Evolutionary conservation across 176 grass and related monocot species (phyloP), one percentile per base, ranked within the genome.

Genomic region (Tuctoria greenei): DNA sequence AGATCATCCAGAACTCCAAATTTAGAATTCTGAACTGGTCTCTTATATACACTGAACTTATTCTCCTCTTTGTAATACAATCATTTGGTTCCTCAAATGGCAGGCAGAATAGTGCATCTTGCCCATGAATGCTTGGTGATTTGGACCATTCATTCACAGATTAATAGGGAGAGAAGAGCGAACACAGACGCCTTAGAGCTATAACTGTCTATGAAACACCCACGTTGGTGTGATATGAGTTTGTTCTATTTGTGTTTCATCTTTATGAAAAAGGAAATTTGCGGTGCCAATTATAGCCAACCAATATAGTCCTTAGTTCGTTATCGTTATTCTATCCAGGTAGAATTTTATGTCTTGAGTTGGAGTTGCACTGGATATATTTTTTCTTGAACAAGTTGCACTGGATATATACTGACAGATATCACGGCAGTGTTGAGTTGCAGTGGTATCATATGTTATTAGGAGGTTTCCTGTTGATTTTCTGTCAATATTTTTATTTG

Each of bases 1-100:
- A 26, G 71, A 68, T 51, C 69, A 68, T 13, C 51, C 5, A 17
- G 23, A 56, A 9, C 24, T 56, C 21, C 7, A 70, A 71, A 37
- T 71, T 71, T 55, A 23, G 54, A 56, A 70, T 56, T 27, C 44
- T 64, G 44, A 76, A 64, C 15, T 64, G 52, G 42, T 80, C 35
- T 75, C 24, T 40, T 85, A 52, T 64, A 25, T 45, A 79, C 44
- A 13, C 15, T 9, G 12, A 67, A 38, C 1, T 52, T 31, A 7
- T n/a, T 73, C 67, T 67, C 51, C 61, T 87, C 67, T 31, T 66
- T 58, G 61, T 63, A 78, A 55, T 66, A 83, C 61, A 83, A 73
- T 39, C 64, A 11, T 35, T 73, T 73, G 61, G 75, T 83, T 83
- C 51, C 26, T 83, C 11, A 43, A 67, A 14, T 79, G 55, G 34